Evolutionary conservation across 2,329 filamentous ascomycete genomes (phyloP).

Genomic region (Dothideomycetes sp.): DNA sequence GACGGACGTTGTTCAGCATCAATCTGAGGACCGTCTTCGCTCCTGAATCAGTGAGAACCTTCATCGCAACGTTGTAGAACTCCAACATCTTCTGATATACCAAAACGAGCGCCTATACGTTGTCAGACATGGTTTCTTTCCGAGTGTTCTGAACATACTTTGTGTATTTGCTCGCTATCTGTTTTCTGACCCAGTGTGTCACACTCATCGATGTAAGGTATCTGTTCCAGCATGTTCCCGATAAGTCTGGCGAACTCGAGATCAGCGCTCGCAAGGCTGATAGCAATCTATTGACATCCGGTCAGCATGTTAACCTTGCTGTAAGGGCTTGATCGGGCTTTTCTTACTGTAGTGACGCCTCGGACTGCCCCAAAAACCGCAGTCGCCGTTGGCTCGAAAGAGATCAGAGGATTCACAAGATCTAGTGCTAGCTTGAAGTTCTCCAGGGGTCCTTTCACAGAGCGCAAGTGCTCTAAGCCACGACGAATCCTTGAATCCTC

Average conservation of each 20-base stretch:
- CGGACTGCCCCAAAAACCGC: not conserved
- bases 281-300: conserved; percentile 1
- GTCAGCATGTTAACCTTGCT: not conserved
- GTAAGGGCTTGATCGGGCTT: not conserved
- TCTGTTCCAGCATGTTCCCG: conserved; percentile 2
- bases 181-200: conserved; percentile 5
- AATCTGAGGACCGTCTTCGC: not conserved
- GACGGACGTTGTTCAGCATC: not conserved
- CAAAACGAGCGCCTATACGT: not conserved
- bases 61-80: not conserved
- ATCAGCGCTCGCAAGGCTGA: conserved; percentile 5
- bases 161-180: not conserved
- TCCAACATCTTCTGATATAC: conserved; percentile 1
- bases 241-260: not conserved
- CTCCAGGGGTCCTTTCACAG: too few species aligned
- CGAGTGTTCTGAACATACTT: not conserved
- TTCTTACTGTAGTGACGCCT: conserved; percentile 3
- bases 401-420: too few species aligned
- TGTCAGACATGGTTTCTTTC: not conserved
- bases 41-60: not conserved
- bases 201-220: conserved; percentile 4
- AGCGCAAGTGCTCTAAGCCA: too few species aligned
- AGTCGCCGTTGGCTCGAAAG: not conserved
- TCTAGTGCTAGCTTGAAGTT: too few species aligned
- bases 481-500: too few species aligned